Evolutionary conservation across 2,329 filamentous ascomycete genomes (phyloP).

Genomic region (Colletotrichum spaethianum): DNA sequence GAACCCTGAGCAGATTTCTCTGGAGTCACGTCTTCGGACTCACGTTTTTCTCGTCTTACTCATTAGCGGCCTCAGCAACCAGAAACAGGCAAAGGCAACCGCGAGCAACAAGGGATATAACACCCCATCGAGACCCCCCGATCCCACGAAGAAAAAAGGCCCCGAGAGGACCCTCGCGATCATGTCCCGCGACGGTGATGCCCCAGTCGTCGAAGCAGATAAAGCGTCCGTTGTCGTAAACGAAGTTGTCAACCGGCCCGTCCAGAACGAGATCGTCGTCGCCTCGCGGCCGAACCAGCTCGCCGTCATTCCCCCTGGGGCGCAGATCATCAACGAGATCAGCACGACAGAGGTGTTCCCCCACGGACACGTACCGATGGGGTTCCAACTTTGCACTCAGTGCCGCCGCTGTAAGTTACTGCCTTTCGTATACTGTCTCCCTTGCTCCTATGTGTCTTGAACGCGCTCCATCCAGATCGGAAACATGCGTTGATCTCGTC

Average conservation of each 20-base stretch:
- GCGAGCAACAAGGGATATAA: neutral
- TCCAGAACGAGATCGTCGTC: neutral
- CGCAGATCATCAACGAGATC: constrained; percentile 7
- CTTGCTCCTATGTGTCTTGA: neutral
- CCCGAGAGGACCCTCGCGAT: neutral
- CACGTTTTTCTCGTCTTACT: neutral
- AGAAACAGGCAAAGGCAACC: neutral
- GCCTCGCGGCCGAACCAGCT: neutral
- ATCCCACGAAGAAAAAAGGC: neutral
- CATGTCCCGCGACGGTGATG: neutral
- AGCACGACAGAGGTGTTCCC: neutral
- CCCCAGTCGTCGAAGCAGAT: neutral
- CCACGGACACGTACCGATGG: constrained; percentile 1
- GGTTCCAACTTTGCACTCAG: constrained; percentile 7
- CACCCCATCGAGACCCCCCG: neutral
- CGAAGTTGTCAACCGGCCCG: neutral
- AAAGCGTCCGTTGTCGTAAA: constrained; percentile 7
- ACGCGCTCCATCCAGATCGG: neutral
- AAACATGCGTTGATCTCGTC: neutral
- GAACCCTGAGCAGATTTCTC: neutral
- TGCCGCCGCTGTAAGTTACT: constrained; percentile 13
- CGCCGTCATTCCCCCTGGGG: neutral
- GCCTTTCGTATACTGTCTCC: neutral
- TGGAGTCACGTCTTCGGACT: neutral
- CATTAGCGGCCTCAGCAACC: neutral